Base-by-base conservation (phyloP, 441 rosid species). In the Euphorbia schlechtendalii region DNA sequence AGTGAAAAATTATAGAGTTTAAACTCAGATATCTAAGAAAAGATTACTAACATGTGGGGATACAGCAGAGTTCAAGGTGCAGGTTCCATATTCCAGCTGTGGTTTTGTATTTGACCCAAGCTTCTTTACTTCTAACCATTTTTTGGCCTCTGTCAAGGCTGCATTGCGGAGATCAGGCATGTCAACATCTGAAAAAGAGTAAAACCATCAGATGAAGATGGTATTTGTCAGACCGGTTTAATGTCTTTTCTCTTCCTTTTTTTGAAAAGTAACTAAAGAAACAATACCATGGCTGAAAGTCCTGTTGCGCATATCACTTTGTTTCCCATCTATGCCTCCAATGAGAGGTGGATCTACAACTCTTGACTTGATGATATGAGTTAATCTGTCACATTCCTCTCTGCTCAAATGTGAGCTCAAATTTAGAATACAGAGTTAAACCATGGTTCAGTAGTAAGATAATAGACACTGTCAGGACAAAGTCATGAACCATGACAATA, bases 111-210 rank as follows among this genome's bases (percentile, higher is more conserved):
- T 79, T 62, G 88, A 82, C 43, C 80, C 85, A 13, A 69, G 76
- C 80, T 83, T 93, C 84, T 88, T 90, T 78, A 82, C 84, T 77
- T 84, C 84, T 32, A 87, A 67, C 96, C 97, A 90, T 68, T 80
- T 88, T 67, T 79, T 87, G 58, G 97, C 96, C 82, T 86, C 93
- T 66, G 55, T 69, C 60, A 88, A 77, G 75, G 86, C 88, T 74
- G 78, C 60, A 70, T 59, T 73, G 66, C 83, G 68, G 65, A 74
- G 67, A 68, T 79, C 87, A 76, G 83, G 81, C 65, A 61, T 69
- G 70, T 72, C 79, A 46, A 67, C 76, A 73, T 80, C 92, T 87
- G 83, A 45, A 73, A 41, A 38, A 15, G 66, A 70, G 58, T 59
- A 66, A 59, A 30, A 24, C 59, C 60, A 71, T 69, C 55, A 68